phyloP scores from a whole-genome alignment of 805 yeast species.

The Candida easanensis region DNA sequence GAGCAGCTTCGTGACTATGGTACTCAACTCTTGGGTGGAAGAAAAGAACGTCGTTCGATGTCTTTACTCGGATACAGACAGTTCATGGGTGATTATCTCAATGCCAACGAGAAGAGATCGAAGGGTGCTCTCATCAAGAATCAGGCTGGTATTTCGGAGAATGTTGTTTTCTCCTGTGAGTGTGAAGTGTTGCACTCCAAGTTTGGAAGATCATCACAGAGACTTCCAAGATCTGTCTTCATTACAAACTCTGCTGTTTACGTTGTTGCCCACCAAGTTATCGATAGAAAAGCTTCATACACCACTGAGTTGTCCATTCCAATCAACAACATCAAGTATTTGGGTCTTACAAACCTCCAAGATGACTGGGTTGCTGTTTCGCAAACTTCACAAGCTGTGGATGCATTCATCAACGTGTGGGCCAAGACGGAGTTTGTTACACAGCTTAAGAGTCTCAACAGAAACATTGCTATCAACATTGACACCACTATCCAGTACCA shows the following conservation, averaged over 20 bases:
- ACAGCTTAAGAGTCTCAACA: conserved; percentile 61
- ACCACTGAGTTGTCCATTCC: conserved; percentile 63
- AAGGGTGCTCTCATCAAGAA: conserved; percentile 73
- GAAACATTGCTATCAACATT: conserved; percentile 57
- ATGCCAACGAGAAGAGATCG: conserved; percentile 73
- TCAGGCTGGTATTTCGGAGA: conserved; percentile 66
- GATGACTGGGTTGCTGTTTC: conserved; percentile 88
- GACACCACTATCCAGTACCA: conserved; percentile 76
- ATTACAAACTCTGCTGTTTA: conserved; percentile 62
- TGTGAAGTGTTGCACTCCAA: conserved; percentile 83
- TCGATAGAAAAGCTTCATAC: conserved; percentile 58
- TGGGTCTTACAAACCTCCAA: conserved; percentile 70
- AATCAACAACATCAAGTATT: conserved; percentile 53
- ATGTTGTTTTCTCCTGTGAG: conserved; percentile 70
- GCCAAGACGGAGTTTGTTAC: conserved; percentile 90
- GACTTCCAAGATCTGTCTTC: conserved; percentile 70
- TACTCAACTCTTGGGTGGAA: conserved; percentile 59
- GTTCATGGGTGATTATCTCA: conserved; percentile 91
- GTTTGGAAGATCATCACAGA: conserved; percentile 87
- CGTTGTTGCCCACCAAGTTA: conserved; percentile 69
- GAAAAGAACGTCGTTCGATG: conserved; percentile 87
- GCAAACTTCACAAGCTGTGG: conserved; percentile 48
- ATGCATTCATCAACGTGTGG: conserved; percentile 71
- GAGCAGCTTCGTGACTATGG: conserved; percentile 88
- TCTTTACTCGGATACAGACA: conserved; percentile 85